Percentiles rank a stretch among this genome's conserved stretches.
These are phyloP conservation scores for Candida cerambycidarum DNA, from an alignment of 805 yeast genomes.

Conservation along the genomic window DNA sequence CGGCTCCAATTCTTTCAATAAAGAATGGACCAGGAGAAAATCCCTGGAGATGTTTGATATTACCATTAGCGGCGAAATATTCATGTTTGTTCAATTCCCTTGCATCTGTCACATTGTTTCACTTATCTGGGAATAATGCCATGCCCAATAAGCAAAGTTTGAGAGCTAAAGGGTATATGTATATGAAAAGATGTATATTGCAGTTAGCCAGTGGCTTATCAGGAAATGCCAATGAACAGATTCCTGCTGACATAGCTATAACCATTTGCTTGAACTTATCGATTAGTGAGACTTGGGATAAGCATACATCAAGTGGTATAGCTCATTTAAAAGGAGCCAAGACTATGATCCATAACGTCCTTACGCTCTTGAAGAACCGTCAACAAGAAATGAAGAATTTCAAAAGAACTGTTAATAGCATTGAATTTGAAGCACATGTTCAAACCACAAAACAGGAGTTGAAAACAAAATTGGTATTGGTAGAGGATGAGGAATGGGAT, in stretches of 20 bases:
- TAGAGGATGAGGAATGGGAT: conserved; percentile 34
- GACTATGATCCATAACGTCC: conserved; percentile 54
- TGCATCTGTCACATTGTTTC: conserved; percentile 67
- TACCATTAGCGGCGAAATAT: conserved; percentile 57
- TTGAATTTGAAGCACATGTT: conserved; percentile 10
- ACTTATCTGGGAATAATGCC: conserved; percentile 36
- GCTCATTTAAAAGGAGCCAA: conserved; percentile 69
- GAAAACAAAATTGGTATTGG: conserved; percentile 28
- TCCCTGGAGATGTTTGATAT: conserved; percentile 61
- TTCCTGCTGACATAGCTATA: conserved; percentile 65
- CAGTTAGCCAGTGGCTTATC: conserved; percentile 59
- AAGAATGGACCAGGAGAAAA: conserved; percentile 64
- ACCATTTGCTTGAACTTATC: conserved; percentile 65
- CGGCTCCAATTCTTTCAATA: conserved; percentile 54
- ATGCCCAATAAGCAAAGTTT: conserved; percentile 44
- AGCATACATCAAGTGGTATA: conserved; percentile 64
- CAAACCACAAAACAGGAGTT: conserved; percentile 12
- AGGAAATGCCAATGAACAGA: conserved; percentile 17
- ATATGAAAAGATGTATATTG: conserved; percentile 60
- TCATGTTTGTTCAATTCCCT: conserved; percentile 61
- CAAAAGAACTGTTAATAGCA: conserved; percentile 13
- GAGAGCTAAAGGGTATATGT: conserved; percentile 50
- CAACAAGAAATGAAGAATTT: conserved; percentile 16
- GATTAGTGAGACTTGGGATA: conserved; percentile 68
- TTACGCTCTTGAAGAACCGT: conserved; percentile 27